Percentiles rank a stretch among this genome's conserved stretches.
phyloP scores from a whole-genome alignment of 2,329 filamentous ascomycete genomes.

The Neonectria sp. region DNA sequence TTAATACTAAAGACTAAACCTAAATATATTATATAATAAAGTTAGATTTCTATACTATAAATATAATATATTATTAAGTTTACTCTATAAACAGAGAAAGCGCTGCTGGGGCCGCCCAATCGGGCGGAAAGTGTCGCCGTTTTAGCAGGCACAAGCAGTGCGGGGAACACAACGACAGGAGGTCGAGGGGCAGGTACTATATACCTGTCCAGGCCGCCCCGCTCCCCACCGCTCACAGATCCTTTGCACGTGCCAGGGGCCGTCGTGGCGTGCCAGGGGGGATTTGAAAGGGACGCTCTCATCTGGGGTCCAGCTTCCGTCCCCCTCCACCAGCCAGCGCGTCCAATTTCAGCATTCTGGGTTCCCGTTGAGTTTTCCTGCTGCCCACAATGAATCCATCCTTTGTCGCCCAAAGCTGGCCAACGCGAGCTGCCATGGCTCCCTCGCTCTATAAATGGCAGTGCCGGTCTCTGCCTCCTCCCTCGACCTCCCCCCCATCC shows the following conservation, averaged over 20 bases:
- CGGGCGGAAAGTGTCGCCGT: conserved; percentile 27
- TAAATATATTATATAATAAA: too few species aligned
- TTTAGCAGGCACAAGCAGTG: conserved; percentile 20
- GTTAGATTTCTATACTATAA: too few species aligned
- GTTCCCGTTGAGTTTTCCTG: background rate
- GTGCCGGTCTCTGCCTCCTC: background rate
- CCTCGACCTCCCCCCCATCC: background rate
- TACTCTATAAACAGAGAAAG: conserved; percentile 31
- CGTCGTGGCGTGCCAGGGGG: too few species aligned
- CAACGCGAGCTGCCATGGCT: background rate
- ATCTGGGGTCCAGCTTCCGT: background rate
- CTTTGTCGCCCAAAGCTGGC: background rate
- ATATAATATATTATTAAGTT: too few species aligned
- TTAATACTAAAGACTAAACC: too few species aligned
- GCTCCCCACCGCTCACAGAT: background rate
- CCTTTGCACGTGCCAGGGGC: background rate
- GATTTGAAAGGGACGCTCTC: too few species aligned
- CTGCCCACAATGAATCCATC: background rate
- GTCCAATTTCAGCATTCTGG: background rate
- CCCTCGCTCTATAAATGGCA: background rate
- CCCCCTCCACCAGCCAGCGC: background rate
- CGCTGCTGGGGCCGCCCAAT: conserved; percentile 26
- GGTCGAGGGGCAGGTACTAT: conserved; percentile 15
- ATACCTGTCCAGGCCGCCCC: background rate
- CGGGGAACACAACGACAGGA: conserved; percentile 4